Conservation (phyloP, 202 grass and related monocot genomes). For the Eragrostis tef region DNA sequence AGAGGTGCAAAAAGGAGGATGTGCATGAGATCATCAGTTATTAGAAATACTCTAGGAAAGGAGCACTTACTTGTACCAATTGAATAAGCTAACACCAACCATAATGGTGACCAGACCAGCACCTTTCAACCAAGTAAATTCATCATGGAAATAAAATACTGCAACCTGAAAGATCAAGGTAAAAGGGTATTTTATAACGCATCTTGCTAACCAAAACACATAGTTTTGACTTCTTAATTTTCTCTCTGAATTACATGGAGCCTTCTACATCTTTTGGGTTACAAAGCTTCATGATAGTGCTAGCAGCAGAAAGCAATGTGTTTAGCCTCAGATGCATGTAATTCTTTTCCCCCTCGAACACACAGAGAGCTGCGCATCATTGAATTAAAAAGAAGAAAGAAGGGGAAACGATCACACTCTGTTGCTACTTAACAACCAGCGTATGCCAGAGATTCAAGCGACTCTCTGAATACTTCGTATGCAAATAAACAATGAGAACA, state of each 20-base stretch:
- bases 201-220: slow-evolving; percentile 27
- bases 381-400: no score
- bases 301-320: slow-evolving; percentile 6
- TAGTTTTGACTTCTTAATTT: slow-evolving; percentile 12
- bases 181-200: slow-evolving; percentile 22
- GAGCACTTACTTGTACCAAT: slow-evolving; percentile 97
- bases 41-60: slow-evolving; percentile 29
- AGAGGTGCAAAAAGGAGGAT: background rate
- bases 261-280: slow-evolving; percentile 16
- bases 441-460: slow-evolving; percentile 25
- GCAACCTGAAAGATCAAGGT: slow-evolving; percentile 74
- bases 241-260: slow-evolving; percentile 8
- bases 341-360: background rate
- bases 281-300: slow-evolving; percentile 27
- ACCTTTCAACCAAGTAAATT: slow-evolving; percentile 89
- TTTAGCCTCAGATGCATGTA: background rate
- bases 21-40: slow-evolving; percentile 30
- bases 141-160: slow-evolving; percentile 97
- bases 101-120: slow-evolving; percentile 85
- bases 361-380: no score
- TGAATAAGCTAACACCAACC: slow-evolving; percentile 96
- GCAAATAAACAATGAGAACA: slow-evolving; percentile 17
- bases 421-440: background rate
- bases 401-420: background rate
- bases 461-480: slow-evolving; percentile 16